Evolutionary conservation across 805 yeast species (phyloP).

Genomic region (Komagataella populi): DNA sequence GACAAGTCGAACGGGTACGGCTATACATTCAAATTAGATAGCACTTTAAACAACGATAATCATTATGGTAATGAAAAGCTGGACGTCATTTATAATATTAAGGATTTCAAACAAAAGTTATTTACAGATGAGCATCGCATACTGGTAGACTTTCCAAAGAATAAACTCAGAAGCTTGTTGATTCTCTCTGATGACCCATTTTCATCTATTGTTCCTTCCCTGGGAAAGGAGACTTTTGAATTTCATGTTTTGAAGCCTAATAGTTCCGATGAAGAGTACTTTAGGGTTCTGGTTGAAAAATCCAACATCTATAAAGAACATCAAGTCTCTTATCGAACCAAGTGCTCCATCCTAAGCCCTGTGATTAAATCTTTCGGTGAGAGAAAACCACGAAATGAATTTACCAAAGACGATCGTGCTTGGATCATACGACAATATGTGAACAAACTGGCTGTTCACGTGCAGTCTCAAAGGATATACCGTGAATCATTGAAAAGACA

Average conservation of each 20-base stretch:
- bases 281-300: conserved; percentile 25
- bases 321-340: conserved; percentile 21
- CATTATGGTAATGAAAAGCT: conserved; percentile 22
- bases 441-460: conserved; percentile 37
- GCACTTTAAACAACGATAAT: not conserved
- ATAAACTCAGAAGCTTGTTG: conserved; percentile 50
- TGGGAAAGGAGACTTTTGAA: conserved; percentile 13
- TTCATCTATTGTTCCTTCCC: conserved; percentile 14
- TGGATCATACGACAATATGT: conserved; percentile 34
- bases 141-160: conserved; percentile 51
- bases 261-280: conserved; percentile 28
- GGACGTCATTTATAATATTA: conserved; percentile 40
- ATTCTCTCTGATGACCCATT: conserved; percentile 30
- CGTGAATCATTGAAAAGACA: conserved; percentile 25
- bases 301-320: conserved; percentile 50
- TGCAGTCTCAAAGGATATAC: conserved; percentile 55
- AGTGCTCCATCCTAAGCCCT: conserved; percentile 25
- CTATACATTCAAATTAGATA: conserved; percentile 1
- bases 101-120: conserved; percentile 26
- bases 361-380: conserved; percentile 8
- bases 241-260: conserved; percentile 27
- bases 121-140: conserved; percentile 50
- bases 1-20: conserved; percentile 14
- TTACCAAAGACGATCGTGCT: conserved; percentile 27
- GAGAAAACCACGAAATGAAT: conserved; percentile 5